Conservation (phyloP, 192 early-diverging fungal genomes). For the Rhizoclosmatium globosum region DNA sequence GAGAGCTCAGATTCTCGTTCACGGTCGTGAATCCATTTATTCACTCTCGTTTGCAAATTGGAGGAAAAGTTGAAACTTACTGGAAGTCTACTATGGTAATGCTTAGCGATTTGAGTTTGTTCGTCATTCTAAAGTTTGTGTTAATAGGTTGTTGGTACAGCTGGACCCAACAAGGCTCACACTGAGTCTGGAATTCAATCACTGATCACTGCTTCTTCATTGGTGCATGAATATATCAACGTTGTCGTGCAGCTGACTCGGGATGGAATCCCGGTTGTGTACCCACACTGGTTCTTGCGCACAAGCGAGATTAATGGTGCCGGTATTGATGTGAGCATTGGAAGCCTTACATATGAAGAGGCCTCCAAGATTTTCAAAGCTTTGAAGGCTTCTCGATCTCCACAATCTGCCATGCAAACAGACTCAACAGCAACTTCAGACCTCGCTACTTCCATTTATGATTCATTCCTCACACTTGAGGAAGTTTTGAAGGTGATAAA, state of each 20-base stretch:
- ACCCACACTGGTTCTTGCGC: conserved; percentile 71
- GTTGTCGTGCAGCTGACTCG: conserved; percentile 89
- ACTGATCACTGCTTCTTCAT: conserved; percentile 83
- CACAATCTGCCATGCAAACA: conserved; percentile 26
- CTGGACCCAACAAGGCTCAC: conserved; percentile 30
- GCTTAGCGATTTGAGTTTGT: background rate
- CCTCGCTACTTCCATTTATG: conserved; percentile 28
- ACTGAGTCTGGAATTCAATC: conserved; percentile 60
- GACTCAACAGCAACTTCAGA: conserved; percentile 10
- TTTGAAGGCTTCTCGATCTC: background rate
- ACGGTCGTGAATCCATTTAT: conserved; percentile 87
- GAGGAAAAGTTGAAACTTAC: conserved; percentile 96
- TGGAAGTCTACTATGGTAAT: conserved; percentile 95
- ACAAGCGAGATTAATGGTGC: conserved; percentile 11
- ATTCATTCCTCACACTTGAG: conserved; percentile 61
- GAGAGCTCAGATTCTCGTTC: conserved; percentile 86
- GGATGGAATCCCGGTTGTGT: conserved; percentile 89
- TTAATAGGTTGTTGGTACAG: conserved; percentile 46
- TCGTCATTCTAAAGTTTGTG: background rate
- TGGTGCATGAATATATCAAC: conserved; percentile 93
- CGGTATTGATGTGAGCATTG: conserved; percentile 54
- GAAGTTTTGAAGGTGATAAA: conserved; percentile 76
- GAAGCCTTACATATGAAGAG: conserved; percentile 73
- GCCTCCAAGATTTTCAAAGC: conserved; percentile 58
- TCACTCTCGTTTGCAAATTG: conserved; percentile 89